Conservation (phyloP, 352 stramenopile species). For the Pythium dissimile region DNA sequence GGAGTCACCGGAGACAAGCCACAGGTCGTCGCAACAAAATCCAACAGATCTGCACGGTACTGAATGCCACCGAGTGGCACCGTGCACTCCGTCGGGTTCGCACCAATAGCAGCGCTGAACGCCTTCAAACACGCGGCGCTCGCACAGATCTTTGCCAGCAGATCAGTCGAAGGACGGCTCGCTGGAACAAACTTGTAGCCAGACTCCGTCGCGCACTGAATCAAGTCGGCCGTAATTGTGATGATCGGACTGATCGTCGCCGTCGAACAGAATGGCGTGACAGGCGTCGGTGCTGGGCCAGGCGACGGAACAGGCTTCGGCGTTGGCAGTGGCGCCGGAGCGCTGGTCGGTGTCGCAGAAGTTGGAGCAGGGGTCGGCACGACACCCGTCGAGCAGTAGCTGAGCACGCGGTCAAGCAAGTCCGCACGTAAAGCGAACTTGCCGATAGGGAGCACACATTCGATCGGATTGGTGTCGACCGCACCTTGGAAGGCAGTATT, state of each 20-base stretch:
- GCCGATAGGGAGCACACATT: constrained; percentile 8
- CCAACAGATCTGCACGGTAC: constrained; percentile 13
- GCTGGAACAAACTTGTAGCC: constrained; percentile 18
- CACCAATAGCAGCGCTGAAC: constrained; percentile 5
- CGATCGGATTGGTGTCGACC: background rate
- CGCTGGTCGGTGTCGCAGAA: background rate
- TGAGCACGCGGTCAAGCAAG: constrained; percentile 6
- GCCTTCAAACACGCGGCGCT: constrained; percentile 9
- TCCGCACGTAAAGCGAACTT: constrained; percentile 6
- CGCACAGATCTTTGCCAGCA: constrained; percentile 18
- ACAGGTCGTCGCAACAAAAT: constrained; percentile 5
- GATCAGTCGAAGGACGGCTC: constrained; percentile 5
- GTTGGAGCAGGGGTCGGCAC: constrained; percentile 4
- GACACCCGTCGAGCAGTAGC: constrained; percentile 8
- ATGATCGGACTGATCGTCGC: background rate
- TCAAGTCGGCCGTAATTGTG: background rate
- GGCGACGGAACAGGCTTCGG: background rate
- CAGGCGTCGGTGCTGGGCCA: background rate
- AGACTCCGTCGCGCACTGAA: constrained; percentile 10
- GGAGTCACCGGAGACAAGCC: background rate
- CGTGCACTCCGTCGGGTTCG: constrained; percentile 16
- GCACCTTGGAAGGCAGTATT: background rate
- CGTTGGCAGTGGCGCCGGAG: background rate
- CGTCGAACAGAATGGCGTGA: constrained; percentile 1
- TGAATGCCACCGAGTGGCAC: constrained; percentile 17